Conservation (phyloP, 2,329 filamentous ascomycete species). For the Tetracladium maxilliforme region DNA sequence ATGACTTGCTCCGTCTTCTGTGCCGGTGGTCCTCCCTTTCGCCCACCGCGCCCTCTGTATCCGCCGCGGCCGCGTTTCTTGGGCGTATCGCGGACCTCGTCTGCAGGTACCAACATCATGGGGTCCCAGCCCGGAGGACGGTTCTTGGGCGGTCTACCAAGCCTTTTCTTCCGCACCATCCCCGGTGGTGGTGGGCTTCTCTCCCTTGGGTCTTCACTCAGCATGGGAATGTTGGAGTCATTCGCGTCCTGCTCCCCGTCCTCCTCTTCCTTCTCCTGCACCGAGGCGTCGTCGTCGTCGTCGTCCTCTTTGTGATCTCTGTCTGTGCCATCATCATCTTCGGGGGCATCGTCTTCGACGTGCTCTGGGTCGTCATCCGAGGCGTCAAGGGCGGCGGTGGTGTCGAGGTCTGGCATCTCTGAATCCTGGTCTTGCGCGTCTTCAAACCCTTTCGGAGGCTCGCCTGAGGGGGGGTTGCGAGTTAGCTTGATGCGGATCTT, state of each 20-base stretch:
- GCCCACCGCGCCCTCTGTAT: slow-evolving; percentile 32
- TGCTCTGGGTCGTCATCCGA: slow-evolving; percentile 18
- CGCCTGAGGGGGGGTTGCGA: slow-evolving; percentile 22
- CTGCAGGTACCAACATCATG: too few relatives aligned
- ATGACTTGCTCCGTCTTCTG: slow-evolving; percentile 74
- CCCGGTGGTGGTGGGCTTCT: slow-evolving; percentile 41
- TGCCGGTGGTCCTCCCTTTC: slow-evolving; percentile 49
- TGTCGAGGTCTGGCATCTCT: slow-evolving; percentile 21
- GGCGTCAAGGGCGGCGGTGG: slow-evolving; percentile 11
- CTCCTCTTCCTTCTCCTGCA: slow-evolving; percentile 16
- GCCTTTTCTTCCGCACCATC: slow-evolving; percentile 55
- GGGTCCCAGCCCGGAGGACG: slow-evolving; percentile 64
- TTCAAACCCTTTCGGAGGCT: slow-evolving; percentile 27
- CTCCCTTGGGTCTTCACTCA: slow-evolving; percentile 16
- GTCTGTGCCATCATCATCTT: slow-evolving; percentile 24
- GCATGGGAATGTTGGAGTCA: slow-evolving; percentile 3
- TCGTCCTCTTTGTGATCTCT: slow-evolving; percentile 34
- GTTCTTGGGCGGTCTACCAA: slow-evolving; percentile 81
- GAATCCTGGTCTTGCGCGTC: slow-evolving; percentile 30
- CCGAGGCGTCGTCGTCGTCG: slow-evolving; percentile 15
- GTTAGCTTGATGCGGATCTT: not conserved
- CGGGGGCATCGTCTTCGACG: slow-evolving; percentile 31
- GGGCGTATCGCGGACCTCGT: slow-evolving; percentile 22
- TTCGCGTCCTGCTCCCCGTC: slow-evolving; percentile 15
- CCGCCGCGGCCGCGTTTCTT: slow-evolving; percentile 48